A percentile compares a stretch with the other conserved stretches of the same genome.
Evolutionary conservation across 495 filamentous ascomycete species (phyloP).

Genomic region (Venustampulla echinocandica): DNA sequence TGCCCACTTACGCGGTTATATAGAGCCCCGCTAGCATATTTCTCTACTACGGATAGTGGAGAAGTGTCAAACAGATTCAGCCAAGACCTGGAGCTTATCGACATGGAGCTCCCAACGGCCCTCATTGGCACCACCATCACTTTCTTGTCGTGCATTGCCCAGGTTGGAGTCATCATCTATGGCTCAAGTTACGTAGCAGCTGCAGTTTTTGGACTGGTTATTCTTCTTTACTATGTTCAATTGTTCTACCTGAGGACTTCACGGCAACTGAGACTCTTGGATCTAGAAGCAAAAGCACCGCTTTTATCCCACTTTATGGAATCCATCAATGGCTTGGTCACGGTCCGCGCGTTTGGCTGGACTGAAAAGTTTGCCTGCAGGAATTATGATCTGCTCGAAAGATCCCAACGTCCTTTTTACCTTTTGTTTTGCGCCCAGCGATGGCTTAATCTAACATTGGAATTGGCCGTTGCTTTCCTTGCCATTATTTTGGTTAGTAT

Average conservation of each 20-base stretch:
- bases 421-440: constrained; percentile 43
- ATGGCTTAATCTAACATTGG: constrained; percentile 40
- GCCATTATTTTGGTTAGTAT: constrained; percentile 30
- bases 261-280: constrained; percentile 49
- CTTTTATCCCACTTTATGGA: constrained; percentile 36
- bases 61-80: constrained; percentile 13
- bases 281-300: constrained; percentile 41
- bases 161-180: constrained; percentile 9
- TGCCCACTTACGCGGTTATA: constrained; percentile 32
- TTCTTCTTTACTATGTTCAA: constrained; percentile 37
- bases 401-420: constrained; percentile 37
- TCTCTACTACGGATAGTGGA: constrained; percentile 18
- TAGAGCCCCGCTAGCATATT: constrained; percentile 18
- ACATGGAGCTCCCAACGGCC: constrained; percentile 15
- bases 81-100: constrained; percentile 13
- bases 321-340: constrained; percentile 36
- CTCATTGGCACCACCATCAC: not conserved
- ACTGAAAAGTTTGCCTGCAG: constrained; percentile 32
- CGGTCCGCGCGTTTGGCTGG: constrained; percentile 42
- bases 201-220: constrained; percentile 25
- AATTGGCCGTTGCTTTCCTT: constrained; percentile 34
- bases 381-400: constrained; percentile 44
- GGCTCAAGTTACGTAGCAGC: constrained; percentile 17
- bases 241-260: constrained; percentile 46
- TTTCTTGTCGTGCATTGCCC: constrained; percentile 12